phyloP scores from a whole-genome alignment of 2,329 filamentous ascomycete species.

The Ophiocordyceps polyrhachis-furcata region DNA sequence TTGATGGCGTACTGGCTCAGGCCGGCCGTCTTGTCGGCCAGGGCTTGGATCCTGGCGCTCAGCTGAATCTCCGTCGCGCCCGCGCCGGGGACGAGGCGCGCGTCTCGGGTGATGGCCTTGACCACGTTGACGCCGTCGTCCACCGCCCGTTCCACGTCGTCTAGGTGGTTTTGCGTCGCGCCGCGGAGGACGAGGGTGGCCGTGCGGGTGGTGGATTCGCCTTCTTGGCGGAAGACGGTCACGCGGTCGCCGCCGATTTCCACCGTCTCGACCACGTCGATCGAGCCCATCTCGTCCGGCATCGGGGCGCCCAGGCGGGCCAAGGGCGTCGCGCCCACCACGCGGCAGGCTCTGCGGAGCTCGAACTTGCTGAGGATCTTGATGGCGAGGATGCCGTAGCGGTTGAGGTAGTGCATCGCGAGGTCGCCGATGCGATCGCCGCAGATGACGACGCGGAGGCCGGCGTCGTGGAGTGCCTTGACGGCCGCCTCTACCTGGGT shows the following conservation, averaged over 20 bases:
- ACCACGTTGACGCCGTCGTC: slow-evolving; percentile 97
- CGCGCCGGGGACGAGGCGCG: slow-evolving; percentile 78
- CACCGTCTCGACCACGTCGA: slow-evolving; percentile 89
- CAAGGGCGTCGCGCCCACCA: slow-evolving; percentile 90
- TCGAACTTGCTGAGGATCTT: slow-evolving; percentile 98
- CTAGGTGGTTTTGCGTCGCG: slow-evolving; percentile 93
- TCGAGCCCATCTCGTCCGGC: slow-evolving; percentile 97
- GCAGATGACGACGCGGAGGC: slow-evolving; percentile 77
- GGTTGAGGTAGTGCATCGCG: slow-evolving; percentile 94
- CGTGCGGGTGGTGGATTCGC: slow-evolving; percentile 80
- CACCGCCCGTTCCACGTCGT: slow-evolving; percentile 90
- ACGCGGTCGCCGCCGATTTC: slow-evolving; percentile 97
- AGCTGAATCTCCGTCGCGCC: slow-evolving; percentile 91
- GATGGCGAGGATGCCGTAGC: slow-evolving; percentile 87
- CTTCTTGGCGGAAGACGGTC: slow-evolving; percentile 94
- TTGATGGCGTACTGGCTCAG: slow-evolving; percentile 92
- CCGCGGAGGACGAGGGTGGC: slow-evolving; percentile 87
- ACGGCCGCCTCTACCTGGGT: slow-evolving; percentile 73
- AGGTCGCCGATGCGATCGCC: slow-evolving; percentile 90
- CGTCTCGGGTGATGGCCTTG: slow-evolving; percentile 91
- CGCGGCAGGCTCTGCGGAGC: slow-evolving; percentile 80
- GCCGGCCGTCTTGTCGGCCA: slow-evolving; percentile 83
- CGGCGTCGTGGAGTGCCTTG: slow-evolving; percentile 92
- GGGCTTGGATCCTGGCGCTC: slow-evolving; percentile 74
- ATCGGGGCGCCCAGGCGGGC: slow-evolving; percentile 91